These are phyloP conservation scores for Exophiala spinifera DNA, from an alignment of 2,329 filamentous ascomycete species.

Conservation along the genomic window DNA sequence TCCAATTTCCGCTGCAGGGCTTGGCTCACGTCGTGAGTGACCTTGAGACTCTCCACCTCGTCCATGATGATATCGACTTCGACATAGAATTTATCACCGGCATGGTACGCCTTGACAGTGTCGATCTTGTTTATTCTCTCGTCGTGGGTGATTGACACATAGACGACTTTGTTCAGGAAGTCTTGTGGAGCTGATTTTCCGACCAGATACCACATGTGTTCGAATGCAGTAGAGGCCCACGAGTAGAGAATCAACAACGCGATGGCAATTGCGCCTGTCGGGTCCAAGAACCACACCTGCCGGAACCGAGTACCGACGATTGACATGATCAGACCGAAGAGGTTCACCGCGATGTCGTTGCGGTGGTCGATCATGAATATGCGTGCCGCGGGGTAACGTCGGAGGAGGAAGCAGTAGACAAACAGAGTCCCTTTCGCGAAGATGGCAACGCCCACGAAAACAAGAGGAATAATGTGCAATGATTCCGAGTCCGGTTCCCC, in stretches of 20 bases:
- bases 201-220: slow-evolving; percentile 61
- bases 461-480: slow-evolving; percentile 54
- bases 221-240: slow-evolving; percentile 59
- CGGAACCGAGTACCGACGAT: slow-evolving; percentile 45
- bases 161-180: slow-evolving; percentile 56
- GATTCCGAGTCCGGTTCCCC: slow-evolving; percentile 44
- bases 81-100: slow-evolving; percentile 60
- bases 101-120: slow-evolving; percentile 60
- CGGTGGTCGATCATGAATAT: slow-evolving; percentile 50
- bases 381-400: slow-evolving; percentile 24
- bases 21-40: slow-evolving; percentile 61
- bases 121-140: slow-evolving; percentile 57
- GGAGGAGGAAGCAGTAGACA: slow-evolving; percentile 26
- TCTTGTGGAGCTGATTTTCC: slow-evolving; percentile 60
- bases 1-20: slow-evolving; percentile 60
- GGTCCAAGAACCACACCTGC: slow-evolving; percentile 60
- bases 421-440: slow-evolving; percentile 32
- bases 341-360: slow-evolving; percentile 56
- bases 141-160: slow-evolving; percentile 56
- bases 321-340: slow-evolving; percentile 56
- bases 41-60: slow-evolving; percentile 51
- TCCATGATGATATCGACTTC: slow-evolving; percentile 63
- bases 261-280: slow-evolving; percentile 59
- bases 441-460: slow-evolving; percentile 50
- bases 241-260: slow-evolving; percentile 60